Percentiles rank a stretch among this genome's conserved stretches.
phyloP scores from a whole-genome alignment of 805 yeast species.

The Saccharomycopsis sp. region DNA sequence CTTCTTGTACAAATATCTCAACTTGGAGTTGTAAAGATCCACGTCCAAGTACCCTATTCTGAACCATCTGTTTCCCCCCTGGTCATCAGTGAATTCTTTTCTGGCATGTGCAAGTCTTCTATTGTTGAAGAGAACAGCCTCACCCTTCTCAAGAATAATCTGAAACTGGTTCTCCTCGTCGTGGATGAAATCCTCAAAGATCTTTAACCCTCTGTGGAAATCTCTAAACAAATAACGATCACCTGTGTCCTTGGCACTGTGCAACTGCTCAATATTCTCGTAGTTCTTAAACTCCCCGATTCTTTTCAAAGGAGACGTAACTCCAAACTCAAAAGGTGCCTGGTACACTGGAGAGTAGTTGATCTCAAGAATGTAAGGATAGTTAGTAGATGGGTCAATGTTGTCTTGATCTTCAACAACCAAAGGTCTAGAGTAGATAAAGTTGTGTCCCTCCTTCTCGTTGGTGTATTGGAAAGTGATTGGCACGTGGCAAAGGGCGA shows the following conservation, averaged over 20 bases:
- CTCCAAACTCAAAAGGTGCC: constrained; percentile 62
- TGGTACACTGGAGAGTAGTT: constrained; percentile 82
- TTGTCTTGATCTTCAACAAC: constrained; percentile 46
- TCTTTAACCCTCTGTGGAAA: constrained; percentile 48
- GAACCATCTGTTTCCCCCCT: constrained; percentile 54
- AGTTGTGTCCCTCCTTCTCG: constrained; percentile 50
- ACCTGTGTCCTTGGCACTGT: constrained; percentile 33
- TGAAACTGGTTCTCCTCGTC: constrained; percentile 48
- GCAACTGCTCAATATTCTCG: constrained; percentile 16
- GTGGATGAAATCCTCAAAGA: constrained; percentile 54
- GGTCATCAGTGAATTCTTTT: constrained; percentile 38
- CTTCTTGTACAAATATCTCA: constrained; percentile 30
- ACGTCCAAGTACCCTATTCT: constrained; percentile 73
- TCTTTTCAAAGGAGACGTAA: constrained; percentile 31
- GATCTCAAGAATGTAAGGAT: constrained; percentile 43
- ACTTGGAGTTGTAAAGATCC: constrained; percentile 60
- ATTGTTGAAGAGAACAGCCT: constrained; percentile 65
- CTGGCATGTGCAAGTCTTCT: constrained; percentile 67
- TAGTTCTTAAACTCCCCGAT: constrained; percentile 21
- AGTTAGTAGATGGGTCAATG: constrained; percentile 28
- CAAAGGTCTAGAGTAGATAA: constrained; percentile 55
- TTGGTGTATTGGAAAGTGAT: constrained; percentile 57
- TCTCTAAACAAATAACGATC: constrained; percentile 42
- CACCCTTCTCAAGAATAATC: constrained; percentile 48
- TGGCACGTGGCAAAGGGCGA: constrained; percentile 56